These are phyloP conservation scores for Aureobasidium uvarum DNA, from an alignment of 2,329 filamentous ascomycete genomes.

Conservation along the genomic window DNA sequence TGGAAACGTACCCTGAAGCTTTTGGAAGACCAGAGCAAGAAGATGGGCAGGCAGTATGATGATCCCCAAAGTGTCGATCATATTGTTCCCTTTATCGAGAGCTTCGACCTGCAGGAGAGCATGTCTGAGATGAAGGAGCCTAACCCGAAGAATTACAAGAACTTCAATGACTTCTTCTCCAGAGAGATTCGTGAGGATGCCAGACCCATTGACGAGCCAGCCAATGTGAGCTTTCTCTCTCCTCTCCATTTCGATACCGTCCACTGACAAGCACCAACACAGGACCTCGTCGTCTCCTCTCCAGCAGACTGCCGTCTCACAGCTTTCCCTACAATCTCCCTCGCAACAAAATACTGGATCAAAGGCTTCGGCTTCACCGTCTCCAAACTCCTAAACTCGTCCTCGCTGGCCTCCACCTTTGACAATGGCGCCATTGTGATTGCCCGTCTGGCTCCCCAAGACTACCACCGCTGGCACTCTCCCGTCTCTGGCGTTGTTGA, in stretches of 20 bases:
- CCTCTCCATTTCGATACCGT: background rate
- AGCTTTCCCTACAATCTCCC: conserved; percentile 41
- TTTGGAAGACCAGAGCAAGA: conserved; percentile 41
- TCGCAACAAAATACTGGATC: conserved; percentile 47
- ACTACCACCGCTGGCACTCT: conserved; percentile 46
- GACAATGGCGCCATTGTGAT: conserved; percentile 43
- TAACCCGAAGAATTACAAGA: conserved; percentile 42
- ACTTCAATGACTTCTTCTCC: conserved; percentile 48
- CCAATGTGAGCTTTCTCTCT: conserved; percentile 31
- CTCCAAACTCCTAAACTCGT: conserved; percentile 35
- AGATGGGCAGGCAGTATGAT: conserved; percentile 46
- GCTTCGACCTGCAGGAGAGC: conserved; percentile 39
- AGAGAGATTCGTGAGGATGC: conserved; percentile 41
- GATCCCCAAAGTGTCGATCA: conserved; percentile 39
- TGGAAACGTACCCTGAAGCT: conserved; percentile 39
- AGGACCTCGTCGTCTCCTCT: conserved; percentile 35
- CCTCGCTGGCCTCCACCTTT: conserved; percentile 37
- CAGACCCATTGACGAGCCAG: conserved; percentile 41
- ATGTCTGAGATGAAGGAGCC: conserved; percentile 41
- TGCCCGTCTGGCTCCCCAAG: conserved; percentile 45
- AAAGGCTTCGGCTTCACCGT: conserved; percentile 45
- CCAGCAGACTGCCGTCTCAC: conserved; percentile 45
- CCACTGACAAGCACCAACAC: background rate
- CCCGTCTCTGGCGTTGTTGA: conserved; percentile 39
- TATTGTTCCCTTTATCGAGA: conserved; percentile 45